Conservation (phyloP, 495 filamentous ascomycete genomes). For the Tuber microsphaerosporum region DNA sequence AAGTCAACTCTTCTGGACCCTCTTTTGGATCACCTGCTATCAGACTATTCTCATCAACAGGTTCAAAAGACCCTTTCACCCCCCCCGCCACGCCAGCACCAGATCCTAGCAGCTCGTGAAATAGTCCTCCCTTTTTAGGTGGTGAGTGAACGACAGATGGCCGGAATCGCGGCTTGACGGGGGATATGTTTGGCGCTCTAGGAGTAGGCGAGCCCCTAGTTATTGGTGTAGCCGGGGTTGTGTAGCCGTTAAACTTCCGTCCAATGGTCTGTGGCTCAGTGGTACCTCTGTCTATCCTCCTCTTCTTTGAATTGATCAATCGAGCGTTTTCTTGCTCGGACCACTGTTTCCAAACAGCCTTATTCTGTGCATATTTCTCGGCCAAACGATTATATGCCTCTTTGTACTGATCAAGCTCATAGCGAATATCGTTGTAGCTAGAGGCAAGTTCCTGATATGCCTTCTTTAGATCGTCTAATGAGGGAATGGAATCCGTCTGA, state of each 20-base stretch:
- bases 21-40: not conserved
- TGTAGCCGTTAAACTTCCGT: conserved; percentile 9
- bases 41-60: not conserved
- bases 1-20: not conserved
- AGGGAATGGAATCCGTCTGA: conserved; percentile 12
- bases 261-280: conserved; percentile 5
- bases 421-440: conserved; percentile 22
- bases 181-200: conserved; percentile 20
- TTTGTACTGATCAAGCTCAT: conserved; percentile 25
- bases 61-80: not conserved
- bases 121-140: conserved; percentile 17
- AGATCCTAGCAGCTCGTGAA: conserved; percentile 5
- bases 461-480: conserved; percentile 11
- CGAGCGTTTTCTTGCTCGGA: conserved; percentile 26
- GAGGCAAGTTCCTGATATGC: conserved; percentile 29
- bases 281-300: conserved; percentile 15
- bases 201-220: conserved; percentile 4
- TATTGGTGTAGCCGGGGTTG: conserved; percentile 25
- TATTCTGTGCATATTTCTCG: conserved; percentile 36
- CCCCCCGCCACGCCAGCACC: not conserved
- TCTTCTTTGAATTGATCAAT: conserved; percentile 25
- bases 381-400: conserved; percentile 33
- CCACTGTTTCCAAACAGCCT: conserved; percentile 38
- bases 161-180: conserved; percentile 16
- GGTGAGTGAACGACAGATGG: conserved; percentile 5